Evolutionary conservation across 441 rosid species (phyloP).

Genomic region (Syzygium malaccense): DNA sequence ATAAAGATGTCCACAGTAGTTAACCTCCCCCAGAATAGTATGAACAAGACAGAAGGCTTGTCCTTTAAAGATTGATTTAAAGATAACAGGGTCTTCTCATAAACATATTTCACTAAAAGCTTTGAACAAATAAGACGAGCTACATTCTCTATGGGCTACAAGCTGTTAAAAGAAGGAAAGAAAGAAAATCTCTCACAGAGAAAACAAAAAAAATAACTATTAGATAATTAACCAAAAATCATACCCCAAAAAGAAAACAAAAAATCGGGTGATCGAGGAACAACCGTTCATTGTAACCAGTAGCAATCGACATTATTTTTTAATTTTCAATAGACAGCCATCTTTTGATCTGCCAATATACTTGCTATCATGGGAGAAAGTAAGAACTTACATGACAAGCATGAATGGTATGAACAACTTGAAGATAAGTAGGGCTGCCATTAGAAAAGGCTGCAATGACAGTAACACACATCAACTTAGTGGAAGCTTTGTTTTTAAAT

Average conservation of each 20-base stretch:
- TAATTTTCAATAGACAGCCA: background rate
- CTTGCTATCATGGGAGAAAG: background rate
- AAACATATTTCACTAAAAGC: background rate
- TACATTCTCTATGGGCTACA: background rate
- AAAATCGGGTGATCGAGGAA: background rate
- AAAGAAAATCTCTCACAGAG: background rate
- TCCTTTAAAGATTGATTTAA: background rate
- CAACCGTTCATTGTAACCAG: background rate
- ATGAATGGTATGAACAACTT: constrained; percentile 95
- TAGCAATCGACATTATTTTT: background rate
- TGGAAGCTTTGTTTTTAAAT: constrained; percentile 1
- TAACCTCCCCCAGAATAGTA: background rate
- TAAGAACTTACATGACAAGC: constrained; percentile 85
- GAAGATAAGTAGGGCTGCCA: constrained; percentile 93
- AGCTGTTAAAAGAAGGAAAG: background rate
- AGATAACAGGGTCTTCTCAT: background rate
- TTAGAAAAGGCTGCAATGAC: constrained; percentile 79
- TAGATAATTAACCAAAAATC: background rate
- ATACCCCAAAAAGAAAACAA: background rate
- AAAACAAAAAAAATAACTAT: background rate
- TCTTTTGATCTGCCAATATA: background rate
- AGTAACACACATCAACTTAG: constrained; percentile 4
- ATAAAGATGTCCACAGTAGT: background rate
- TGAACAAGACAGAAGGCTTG: background rate
- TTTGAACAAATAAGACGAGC: background rate